Evolutionary conservation across 1,284 basidiomycete genomes (phyloP).

Genomic region (Polyporus tsugae): DNA sequence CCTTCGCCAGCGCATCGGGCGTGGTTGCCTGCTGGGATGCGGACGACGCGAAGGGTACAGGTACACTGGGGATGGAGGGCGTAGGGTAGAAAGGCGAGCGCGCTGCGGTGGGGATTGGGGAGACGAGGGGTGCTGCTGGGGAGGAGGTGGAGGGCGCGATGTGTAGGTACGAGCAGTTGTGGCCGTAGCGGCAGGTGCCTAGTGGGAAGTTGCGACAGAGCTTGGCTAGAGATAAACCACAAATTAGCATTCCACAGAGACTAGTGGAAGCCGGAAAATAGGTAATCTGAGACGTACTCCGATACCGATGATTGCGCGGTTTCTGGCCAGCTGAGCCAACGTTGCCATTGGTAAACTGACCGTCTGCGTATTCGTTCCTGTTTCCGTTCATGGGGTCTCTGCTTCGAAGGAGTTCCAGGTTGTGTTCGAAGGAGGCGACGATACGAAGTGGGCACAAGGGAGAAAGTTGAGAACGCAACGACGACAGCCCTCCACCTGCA

Average conservation of each 20-base stretch:
- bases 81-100: constrained; percentile 22
- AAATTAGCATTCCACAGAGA: background rate
- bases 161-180: constrained; percentile 41
- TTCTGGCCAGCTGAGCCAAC: background rate
- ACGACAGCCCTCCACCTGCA: background rate
- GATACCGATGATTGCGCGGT: constrained; percentile 20
- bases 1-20: background rate
- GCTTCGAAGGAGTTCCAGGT: background rate
- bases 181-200: constrained; percentile 40
- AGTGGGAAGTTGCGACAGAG: constrained; percentile 41
- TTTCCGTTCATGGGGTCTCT: constrained; percentile 20
- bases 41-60: background rate
- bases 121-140: constrained; percentile 12
- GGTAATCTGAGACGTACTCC: constrained; percentile 21
- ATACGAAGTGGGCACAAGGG: background rate
- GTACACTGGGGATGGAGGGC: background rate
- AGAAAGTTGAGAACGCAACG: background rate
- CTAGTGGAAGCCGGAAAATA: background rate
- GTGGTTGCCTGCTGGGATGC: background rate
- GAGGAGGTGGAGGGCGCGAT: constrained; percentile 18
- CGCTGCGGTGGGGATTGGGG: constrained; percentile 13
- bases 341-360: background rate
- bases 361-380: background rate
- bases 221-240: constrained; percentile 32
- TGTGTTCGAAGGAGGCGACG: background rate